A percentile compares a stretch with the other conserved stretches of the same genome.
Evolutionary conservation across 1,284 basidiomycete genomes (phyloP).

Genomic region (Phellinidium pouzarii): DNA sequence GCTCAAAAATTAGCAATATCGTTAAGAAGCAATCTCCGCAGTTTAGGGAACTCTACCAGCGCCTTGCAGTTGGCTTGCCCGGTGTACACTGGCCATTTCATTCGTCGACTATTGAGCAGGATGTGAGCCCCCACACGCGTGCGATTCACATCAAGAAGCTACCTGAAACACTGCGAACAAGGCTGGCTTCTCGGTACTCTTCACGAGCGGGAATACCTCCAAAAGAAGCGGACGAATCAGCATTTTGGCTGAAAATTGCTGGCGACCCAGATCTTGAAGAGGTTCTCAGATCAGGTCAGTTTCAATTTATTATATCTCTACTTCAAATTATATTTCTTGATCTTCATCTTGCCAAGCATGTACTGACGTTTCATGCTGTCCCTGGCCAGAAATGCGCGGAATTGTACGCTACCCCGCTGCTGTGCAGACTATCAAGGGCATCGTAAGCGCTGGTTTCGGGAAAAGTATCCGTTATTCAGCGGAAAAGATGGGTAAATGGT

Average conservation of each 20-base stretch:
- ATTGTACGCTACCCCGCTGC: slow-evolving; percentile 84
- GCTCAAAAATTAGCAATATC: slow-evolving; percentile 91
- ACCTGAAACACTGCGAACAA: slow-evolving; percentile 56
- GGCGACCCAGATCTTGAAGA: slow-evolving; percentile 51
- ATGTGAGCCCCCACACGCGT: slow-evolving; percentile 56
- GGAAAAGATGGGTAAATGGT: slow-evolving; percentile 83
- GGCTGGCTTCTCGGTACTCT: slow-evolving; percentile 51
- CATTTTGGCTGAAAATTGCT: slow-evolving; percentile 72
- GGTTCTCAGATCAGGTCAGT: slow-evolving; percentile 56
- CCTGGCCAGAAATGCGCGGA: slow-evolving; percentile 52
- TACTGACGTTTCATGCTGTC: neutral
- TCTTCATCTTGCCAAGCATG: slow-evolving; percentile 1
- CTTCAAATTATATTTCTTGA: neutral
- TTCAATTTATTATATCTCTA: neutral
- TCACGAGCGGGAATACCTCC: slow-evolving; percentile 25
- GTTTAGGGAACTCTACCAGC: slow-evolving; percentile 84
- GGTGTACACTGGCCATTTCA: slow-evolving; percentile 60
- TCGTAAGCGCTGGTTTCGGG: slow-evolving; percentile 74
- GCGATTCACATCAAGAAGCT: slow-evolving; percentile 71
- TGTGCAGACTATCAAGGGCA: slow-evolving; percentile 79
- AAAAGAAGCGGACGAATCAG: slow-evolving; percentile 53
- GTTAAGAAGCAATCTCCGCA: slow-evolving; percentile 76
- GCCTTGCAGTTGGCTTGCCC: slow-evolving; percentile 68
- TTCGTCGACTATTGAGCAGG: slow-evolving; percentile 57
- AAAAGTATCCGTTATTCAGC: slow-evolving; percentile 75